Conservation (phyloP, 306 rosid genomes). For the Quercus ilex region DNA sequence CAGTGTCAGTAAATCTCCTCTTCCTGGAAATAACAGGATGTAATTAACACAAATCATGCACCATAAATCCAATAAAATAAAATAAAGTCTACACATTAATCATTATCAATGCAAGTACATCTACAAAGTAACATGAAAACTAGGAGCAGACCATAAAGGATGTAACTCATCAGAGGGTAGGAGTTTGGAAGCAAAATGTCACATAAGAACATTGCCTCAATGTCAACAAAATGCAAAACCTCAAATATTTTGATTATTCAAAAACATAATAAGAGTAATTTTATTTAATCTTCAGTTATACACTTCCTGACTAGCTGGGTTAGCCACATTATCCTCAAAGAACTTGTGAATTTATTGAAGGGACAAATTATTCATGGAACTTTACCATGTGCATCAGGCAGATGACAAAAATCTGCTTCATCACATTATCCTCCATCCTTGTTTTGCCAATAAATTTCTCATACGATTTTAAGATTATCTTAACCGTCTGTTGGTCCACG, state of each 20-base stretch:
- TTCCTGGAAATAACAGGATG: slow-evolving; percentile 45
- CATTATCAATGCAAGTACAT: not conserved
- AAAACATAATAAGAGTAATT: not conserved
- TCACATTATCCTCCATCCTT: too few relatives aligned
- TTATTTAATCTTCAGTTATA: too few relatives aligned
- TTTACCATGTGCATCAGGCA: not conserved
- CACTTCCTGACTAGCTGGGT: not conserved
- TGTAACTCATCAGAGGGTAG: not conserved
- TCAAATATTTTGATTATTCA: not conserved
- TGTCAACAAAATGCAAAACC: not conserved
- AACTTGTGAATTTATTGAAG: not conserved
- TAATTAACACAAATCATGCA: not conserved
- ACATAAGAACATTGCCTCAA: not conserved
- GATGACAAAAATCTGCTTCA: not conserved
- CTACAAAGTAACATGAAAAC: not conserved
- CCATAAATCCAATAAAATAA: not conserved
- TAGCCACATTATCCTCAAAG: not conserved
- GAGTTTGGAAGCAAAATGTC: not conserved
- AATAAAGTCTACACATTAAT: not conserved
- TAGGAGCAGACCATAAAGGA: not conserved
- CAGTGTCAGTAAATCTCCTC: slow-evolving; percentile 80
- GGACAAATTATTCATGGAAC: not conserved
- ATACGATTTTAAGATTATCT: too few relatives aligned
- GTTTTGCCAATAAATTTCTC: too few relatives aligned
- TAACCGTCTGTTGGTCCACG: too few relatives aligned